Base-by-base conservation (phyloP, 2,329 filamentous ascomycete genomes). In the Corinectria fuckeliana region DNA sequence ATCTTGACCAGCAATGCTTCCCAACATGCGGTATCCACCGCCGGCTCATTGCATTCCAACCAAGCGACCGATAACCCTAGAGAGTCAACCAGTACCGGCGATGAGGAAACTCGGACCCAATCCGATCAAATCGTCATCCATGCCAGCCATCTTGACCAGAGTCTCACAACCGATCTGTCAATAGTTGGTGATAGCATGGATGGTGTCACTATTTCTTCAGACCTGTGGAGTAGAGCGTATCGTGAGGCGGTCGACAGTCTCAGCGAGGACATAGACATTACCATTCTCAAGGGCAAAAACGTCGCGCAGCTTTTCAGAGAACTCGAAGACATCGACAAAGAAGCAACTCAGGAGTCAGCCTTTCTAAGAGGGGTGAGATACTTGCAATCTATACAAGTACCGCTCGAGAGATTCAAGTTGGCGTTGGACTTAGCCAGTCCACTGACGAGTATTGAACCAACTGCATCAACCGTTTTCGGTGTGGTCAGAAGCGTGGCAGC, bases 201-300 rank as follows among this genome's bases (percentile, higher is more conserved):
- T 16, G 6, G 34, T 18, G 16, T 11, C 42, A 9, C 28, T 25
- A 13, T n/a, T 18, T 41, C 44, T 39, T 58, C 56, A 16, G 66
- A 69, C 53, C 60, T 72, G 49, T 73, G 68, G 71, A 72, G 63
- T 61, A 58, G 67, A 52, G 70, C 69, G 56, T 72, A 67, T 48
- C 65, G 67, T 41, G 68, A 73, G 53, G 70, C 67, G 54, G 61
- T 71, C 36, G 63, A 67, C 11, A 67, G 64, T 59, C 58, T 72
- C 34, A 56, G 66, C 6, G 58, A 71, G 52, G 65, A 69, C 26
- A 58, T 69, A 56, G 64, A 69, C 50, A 56, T 64, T 56, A 65
- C 65, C 42, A 66, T 67, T 56, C 64, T 71, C 14, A 60, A 71
- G 44, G 65, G 68, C 48, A 65, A 68, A 44, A 66, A 66, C 53